A percentile compares a stretch with the other conserved stretches of the same genome.
These are phyloP conservation scores for Beauveria sp. DNA, from an alignment of 2,329 filamentous ascomycete genomes.

Conservation along the genomic window DNA sequence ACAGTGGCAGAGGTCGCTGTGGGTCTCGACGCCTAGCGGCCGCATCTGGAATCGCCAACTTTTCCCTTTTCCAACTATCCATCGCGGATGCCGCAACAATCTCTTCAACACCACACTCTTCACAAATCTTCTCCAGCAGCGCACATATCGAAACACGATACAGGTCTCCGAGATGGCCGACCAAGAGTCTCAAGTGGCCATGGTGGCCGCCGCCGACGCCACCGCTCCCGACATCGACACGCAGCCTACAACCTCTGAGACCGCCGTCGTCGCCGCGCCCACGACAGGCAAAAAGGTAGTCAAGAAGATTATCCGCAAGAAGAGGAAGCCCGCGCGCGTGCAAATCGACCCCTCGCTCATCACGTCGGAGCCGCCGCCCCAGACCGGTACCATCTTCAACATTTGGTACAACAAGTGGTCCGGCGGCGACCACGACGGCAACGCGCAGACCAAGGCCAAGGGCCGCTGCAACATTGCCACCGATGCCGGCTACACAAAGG, in stretches of 20 bases:
- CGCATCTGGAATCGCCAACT: not conserved
- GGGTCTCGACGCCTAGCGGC: not conserved
- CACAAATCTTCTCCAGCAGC: not conserved
- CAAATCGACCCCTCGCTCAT: conserved; percentile 83
- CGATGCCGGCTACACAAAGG: conserved; percentile 72
- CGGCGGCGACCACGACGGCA: conserved; percentile 89
- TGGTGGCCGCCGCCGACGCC: conserved; percentile 16
- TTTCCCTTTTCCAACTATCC: not conserved
- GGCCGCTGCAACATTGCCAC: conserved; percentile 79
- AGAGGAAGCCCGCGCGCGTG: conserved; percentile 78
- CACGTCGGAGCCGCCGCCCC: conserved; percentile 76
- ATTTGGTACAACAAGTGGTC: conserved; percentile 99
- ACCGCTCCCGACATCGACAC: conserved; percentile 16
- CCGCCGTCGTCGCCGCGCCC: conserved; percentile 35
- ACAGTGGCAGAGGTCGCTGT: no score
- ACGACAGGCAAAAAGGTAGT: conserved; percentile 51
- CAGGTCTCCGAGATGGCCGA: conserved; percentile 23
- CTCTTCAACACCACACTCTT: not conserved
- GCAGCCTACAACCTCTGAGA: conserved; percentile 27
- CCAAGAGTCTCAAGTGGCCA: conserved; percentile 19
- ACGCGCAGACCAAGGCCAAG: conserved; percentile 73
- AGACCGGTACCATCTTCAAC: conserved; percentile 94
- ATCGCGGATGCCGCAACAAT: not conserved
- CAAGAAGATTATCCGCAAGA: conserved; percentile 88
- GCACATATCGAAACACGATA: not conserved